These are phyloP conservation scores for thale cress (Arabidopsis thaliana) DNA, from an alignment of 345 rosid genomes.

Conservation along the genomic window DNA sequence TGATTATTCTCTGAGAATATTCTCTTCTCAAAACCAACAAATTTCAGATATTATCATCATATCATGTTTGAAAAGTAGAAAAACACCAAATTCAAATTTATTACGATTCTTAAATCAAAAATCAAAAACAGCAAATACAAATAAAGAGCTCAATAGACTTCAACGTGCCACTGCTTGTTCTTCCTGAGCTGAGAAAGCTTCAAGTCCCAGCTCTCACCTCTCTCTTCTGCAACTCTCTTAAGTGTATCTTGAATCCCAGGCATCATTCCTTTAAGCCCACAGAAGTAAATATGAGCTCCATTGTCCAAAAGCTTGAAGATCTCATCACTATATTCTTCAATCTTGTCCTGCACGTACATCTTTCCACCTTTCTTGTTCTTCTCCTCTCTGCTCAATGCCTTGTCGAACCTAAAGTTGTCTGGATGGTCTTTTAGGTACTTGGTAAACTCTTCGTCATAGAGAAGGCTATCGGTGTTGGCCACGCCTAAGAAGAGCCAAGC, in stretches of 20 bases:
- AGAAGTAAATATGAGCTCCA: conserved; percentile 96
- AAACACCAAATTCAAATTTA: conserved; percentile 27
- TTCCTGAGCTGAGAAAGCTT: conserved; percentile 96
- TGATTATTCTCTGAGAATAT: conserved; percentile 34
- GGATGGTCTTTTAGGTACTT: conserved; percentile 80
- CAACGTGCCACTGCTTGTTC: conserved; percentile 99
- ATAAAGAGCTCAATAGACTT: conserved; percentile 62
- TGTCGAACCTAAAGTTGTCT: conserved; percentile 79
- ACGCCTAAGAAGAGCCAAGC: conserved; percentile 99
- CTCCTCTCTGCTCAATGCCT: conserved; percentile 90
- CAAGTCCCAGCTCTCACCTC: conserved; percentile 93
- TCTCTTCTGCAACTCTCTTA: conserved; percentile 85
- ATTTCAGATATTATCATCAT: neutral
- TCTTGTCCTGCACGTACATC: conserved; percentile 99
- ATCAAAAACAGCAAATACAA: conserved; percentile 15
- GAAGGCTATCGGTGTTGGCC: conserved; percentile 92
- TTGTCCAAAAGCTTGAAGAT: conserved; percentile 86
- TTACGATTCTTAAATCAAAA: conserved; percentile 29
- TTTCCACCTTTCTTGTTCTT: conserved; percentile 95
- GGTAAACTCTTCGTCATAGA: conserved; percentile 86
- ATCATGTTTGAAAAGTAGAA: conserved; percentile 15
- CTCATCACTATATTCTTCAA: conserved; percentile 92
- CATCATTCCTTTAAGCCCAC: conserved; percentile 99
- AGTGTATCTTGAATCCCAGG: conserved; percentile 96
- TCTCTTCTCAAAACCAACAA: conserved; percentile 15